Percentiles rank a stretch among this genome's conserved stretches.
Evolutionary conservation across 768 basidiomycete genomes (phyloP).

Genomic region (Leccinum disarticulatum): DNA sequence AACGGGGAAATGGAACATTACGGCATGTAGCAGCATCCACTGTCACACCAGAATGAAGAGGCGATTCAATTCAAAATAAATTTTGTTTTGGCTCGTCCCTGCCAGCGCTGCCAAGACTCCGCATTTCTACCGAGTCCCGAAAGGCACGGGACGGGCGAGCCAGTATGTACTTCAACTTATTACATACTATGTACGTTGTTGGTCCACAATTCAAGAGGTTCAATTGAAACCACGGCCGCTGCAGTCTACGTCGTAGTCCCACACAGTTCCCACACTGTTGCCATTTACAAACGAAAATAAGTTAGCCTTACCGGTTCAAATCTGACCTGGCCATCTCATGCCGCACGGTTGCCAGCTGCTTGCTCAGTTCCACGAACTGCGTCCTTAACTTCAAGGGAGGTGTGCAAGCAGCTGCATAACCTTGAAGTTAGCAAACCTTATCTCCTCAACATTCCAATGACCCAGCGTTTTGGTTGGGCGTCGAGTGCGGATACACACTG

Average conservation of each 20-base stretch:
- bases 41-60: not conserved
- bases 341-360: not conserved
- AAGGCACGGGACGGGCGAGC: not conserved
- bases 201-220: too few species aligned
- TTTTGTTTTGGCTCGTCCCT: not conserved
- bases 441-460: too few species aligned
- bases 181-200: too few species aligned
- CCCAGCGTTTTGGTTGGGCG: too few species aligned
- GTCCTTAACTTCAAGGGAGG: not conserved
- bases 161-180: not conserved
- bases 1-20: conserved; percentile 11
- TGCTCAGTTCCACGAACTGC: not conserved
- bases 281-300: too few species aligned
- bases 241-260: too few species aligned
- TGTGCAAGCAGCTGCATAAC: not conserved
- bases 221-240: not conserved
- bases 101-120: not conserved
- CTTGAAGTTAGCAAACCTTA: not conserved
- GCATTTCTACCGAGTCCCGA: not conserved
- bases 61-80: conserved; percentile 3
- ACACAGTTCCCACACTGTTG: not conserved
- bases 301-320: not conserved
- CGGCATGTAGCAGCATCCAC: not conserved
- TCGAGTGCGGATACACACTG: too few species aligned
- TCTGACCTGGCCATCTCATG: too few species aligned